Evolutionary conservation across 352 stramenopile genomes (phyloP).

Genomic region (Globisporangium parvum): DNA sequence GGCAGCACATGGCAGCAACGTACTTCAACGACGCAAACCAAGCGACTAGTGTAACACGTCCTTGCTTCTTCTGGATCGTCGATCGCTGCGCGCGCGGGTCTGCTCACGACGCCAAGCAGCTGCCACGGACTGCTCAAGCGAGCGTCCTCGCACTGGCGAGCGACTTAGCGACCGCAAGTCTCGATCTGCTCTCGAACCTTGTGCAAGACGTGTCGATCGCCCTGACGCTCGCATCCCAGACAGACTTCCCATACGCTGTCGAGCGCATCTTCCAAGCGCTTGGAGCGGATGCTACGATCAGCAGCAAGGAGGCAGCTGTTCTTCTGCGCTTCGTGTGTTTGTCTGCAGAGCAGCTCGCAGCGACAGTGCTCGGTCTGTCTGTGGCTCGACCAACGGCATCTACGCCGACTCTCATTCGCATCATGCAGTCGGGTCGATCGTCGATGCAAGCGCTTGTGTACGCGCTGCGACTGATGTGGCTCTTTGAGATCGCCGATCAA

Average conservation of each 20-base stretch:
- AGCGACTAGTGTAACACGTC: neutral
- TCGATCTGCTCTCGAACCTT: conserved; percentile 7
- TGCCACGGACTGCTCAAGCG: neutral
- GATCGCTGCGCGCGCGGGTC: too few species aligned
- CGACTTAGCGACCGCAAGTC: conserved; percentile 1
- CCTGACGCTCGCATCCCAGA: neutral
- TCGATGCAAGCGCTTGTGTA: neutral
- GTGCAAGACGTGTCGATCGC: conserved; percentile 1
- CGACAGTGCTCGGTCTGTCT: neutral
- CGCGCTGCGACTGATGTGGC: conserved; percentile 6
- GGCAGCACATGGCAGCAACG: neutral
- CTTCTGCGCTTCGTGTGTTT: conserved; percentile 9
- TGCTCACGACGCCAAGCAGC: neutral
- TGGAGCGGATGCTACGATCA: neutral
- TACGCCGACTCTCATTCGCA: neutral
- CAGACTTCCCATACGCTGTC: neutral
- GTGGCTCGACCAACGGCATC: neutral
- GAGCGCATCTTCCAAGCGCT: neutral
- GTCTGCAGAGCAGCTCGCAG: conserved; percentile 7
- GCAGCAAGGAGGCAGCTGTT: neutral
- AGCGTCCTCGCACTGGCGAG: neutral
- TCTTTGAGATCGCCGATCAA: neutral
- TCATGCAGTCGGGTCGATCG: neutral
- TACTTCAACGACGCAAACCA: neutral
- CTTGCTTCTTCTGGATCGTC: conserved; percentile 11